Evolutionary conservation across 2,329 filamentous ascomycete species (phyloP).

Genomic region (Trichoderma asperellum): DNA sequence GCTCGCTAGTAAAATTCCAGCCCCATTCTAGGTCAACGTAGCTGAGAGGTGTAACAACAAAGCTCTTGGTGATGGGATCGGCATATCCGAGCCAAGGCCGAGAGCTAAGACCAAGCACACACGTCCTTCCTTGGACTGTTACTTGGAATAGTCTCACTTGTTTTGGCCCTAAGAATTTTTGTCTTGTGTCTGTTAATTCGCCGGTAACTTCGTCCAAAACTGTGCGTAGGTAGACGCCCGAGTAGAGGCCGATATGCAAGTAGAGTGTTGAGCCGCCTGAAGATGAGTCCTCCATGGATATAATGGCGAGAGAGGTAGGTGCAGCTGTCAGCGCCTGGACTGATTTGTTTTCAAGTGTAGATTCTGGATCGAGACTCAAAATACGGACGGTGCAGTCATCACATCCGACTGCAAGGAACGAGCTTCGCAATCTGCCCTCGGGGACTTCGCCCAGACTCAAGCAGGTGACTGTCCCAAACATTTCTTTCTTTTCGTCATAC

Average conservation of each 20-base stretch:
- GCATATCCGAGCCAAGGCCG: slow-evolving; percentile 96
- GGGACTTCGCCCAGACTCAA: slow-evolving; percentile 93
- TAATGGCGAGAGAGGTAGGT: slow-evolving; percentile 86
- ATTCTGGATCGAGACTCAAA: slow-evolving; percentile 85
- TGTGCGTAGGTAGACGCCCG: slow-evolving; percentile 92
- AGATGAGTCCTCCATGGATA: slow-evolving; percentile 93
- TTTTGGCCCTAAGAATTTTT: slow-evolving; percentile 91
- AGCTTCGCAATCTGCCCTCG: slow-evolving; percentile 84
- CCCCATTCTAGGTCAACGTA: slow-evolving; percentile 89
- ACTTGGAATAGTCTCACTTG: slow-evolving; percentile 89
- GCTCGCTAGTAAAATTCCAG: slow-evolving; percentile 95
- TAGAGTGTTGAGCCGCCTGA: slow-evolving; percentile 88
- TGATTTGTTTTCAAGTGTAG: slow-evolving; percentile 89
- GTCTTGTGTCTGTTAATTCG: slow-evolving; percentile 90
- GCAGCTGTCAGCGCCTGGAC: slow-evolving; percentile 91
- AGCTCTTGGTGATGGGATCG: slow-evolving; percentile 81
- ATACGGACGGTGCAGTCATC: slow-evolving; percentile 96
- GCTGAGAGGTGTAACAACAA: slow-evolving; percentile 89
- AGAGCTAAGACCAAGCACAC: slow-evolving; percentile 87
- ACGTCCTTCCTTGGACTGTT: slow-evolving; percentile 81
- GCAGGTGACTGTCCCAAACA: slow-evolving; percentile 93
- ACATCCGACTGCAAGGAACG: slow-evolving; percentile 93
- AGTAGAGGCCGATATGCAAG: slow-evolving; percentile 93
- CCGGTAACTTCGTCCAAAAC: slow-evolving; percentile 95
- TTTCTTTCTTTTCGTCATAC: slow-evolving; percentile 92